Evolutionary conservation across 805 yeast genomes (phyloP).

Genomic region (Wickerhamomyces subpelliculosus): DNA sequence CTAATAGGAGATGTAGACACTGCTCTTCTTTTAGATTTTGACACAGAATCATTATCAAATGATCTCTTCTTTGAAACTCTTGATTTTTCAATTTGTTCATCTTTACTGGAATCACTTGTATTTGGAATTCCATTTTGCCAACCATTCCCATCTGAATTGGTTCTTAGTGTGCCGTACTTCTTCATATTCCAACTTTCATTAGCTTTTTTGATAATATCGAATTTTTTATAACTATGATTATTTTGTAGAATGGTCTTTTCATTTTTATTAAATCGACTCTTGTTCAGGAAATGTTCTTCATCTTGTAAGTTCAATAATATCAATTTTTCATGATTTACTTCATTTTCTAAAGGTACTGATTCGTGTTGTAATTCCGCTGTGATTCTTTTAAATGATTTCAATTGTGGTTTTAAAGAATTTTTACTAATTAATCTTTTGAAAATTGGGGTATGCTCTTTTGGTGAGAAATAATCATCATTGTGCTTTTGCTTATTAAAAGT

Average conservation of each 20-base stretch:
- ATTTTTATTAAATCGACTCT: slow-evolving; percentile 1
- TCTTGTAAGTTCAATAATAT: slow-evolving; percentile 18
- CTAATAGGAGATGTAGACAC: slow-evolving; percentile 21
- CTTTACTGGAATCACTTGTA: slow-evolving; percentile 2
- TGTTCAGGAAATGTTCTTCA: slow-evolving; percentile 10
- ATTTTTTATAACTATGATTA: slow-evolving; percentile 9
- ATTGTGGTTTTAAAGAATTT: slow-evolving; percentile 19
- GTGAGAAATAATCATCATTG: slow-evolving; percentile 8
- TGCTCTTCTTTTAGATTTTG: slow-evolving; percentile 19
- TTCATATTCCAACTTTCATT: slow-evolving; percentile 22
- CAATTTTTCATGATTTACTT: slow-evolving; percentile 21
- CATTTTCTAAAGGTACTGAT: slow-evolving; percentile 18
- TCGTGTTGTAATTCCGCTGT: slow-evolving; percentile 19
- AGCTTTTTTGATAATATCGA: slow-evolving; percentile 21
- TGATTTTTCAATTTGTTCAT: neutral
- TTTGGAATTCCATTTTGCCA: neutral
- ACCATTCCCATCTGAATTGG: neutral
- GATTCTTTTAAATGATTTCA: slow-evolving; percentile 20
- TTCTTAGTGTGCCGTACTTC: slow-evolving; percentile 5
- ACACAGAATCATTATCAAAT: slow-evolving; percentile 9
- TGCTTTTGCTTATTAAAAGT: slow-evolving; percentile 1
- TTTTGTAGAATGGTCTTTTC: slow-evolving; percentile 2
- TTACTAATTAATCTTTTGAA: slow-evolving; percentile 20
- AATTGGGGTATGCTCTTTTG: slow-evolving; percentile 18
- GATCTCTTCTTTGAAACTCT: slow-evolving; percentile 14